Conservation (phyloP, 495 filamentous ascomycete genomes). For the Aspergillus cavernicola region DNA sequence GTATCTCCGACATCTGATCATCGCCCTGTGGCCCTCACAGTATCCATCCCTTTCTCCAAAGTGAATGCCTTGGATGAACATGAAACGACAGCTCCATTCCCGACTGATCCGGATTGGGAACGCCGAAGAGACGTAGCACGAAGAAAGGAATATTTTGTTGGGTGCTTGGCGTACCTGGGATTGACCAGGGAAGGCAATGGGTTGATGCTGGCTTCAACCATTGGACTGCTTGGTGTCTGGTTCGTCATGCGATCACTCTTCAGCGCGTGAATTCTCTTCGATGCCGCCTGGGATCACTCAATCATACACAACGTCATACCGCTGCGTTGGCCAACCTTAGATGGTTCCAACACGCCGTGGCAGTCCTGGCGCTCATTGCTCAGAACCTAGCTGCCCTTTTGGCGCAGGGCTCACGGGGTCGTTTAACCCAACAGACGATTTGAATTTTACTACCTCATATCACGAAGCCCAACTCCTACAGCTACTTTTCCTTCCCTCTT, state of each 20-base stretch:
- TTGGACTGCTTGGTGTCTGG: slow-evolving; percentile 47
- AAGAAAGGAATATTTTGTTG: slow-evolving; percentile 55
- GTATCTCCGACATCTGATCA: slow-evolving; percentile 79
- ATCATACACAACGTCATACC: background rate
- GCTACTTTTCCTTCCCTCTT: too few species aligned
- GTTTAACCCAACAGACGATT: too few species aligned
- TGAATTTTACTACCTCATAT: too few species aligned
- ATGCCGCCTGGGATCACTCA: background rate
- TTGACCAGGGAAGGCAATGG: slow-evolving; percentile 60
- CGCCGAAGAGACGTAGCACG: slow-evolving; percentile 46
- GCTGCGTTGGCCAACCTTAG: background rate
- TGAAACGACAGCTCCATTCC: slow-evolving; percentile 45
- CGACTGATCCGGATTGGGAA: slow-evolving; percentile 51
- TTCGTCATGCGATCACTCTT: slow-evolving; percentile 37
- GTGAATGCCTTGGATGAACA: slow-evolving; percentile 23
- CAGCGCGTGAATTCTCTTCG: background rate
- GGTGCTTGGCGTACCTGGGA: slow-evolving; percentile 51
- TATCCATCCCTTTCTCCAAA: slow-evolving; percentile 51
- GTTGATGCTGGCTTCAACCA: slow-evolving; percentile 39
- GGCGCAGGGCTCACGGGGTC: too few species aligned
- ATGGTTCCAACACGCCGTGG: too few species aligned
- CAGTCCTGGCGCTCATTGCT: too few species aligned
- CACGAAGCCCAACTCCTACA: too few species aligned
- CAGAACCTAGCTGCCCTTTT: too few species aligned
- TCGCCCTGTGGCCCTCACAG: slow-evolving; percentile 68